Evolutionary conservation across 2,329 filamentous ascomycete genomes (phyloP).

Genomic region (Colletotrichum australisinense): DNA sequence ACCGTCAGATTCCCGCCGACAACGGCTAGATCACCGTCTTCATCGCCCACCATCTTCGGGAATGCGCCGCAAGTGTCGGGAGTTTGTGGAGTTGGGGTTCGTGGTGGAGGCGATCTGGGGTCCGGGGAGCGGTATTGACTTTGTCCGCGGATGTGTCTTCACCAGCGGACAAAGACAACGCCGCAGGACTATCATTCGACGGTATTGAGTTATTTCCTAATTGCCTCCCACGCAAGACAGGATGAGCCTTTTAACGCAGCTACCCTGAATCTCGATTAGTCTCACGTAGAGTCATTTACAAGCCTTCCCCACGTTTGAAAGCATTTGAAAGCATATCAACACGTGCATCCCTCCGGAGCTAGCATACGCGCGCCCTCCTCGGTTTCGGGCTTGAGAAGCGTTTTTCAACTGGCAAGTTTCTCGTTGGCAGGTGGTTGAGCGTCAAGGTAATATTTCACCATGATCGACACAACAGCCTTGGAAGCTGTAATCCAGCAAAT

Average conservation of each 20-base stretch:
- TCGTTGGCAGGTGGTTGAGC: background rate
- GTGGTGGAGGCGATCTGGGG: conserved; percentile 27
- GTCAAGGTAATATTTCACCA: background rate
- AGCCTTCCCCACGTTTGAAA: background rate
- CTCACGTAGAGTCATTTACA: background rate
- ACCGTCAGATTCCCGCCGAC: conserved; percentile 7
- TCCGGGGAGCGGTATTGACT: conserved; percentile 14
- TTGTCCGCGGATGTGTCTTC: background rate
- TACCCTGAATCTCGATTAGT: conserved; percentile 2
- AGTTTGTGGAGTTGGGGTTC: conserved; percentile 15
- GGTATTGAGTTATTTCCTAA: background rate
- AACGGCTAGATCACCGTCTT: conserved; percentile 22
- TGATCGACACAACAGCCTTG: conserved; percentile 21
- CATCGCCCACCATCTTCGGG: conserved; percentile 10
- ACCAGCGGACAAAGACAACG: conserved; percentile 8
- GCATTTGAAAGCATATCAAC: conserved; percentile 15
- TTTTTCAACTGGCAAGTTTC: background rate
- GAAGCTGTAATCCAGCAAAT: conserved; percentile 17
- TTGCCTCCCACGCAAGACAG: background rate
- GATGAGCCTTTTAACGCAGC: background rate
- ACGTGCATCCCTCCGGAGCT: background rate
- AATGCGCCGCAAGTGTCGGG: conserved; percentile 6
- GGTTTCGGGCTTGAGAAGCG: background rate
- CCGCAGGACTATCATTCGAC: background rate
- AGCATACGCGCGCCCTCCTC: background rate